A percentile compares a stretch with the other conserved stretches of the same genome.
Conservation (phyloP, 2,329 filamentous ascomycete genomes). For the Dactylellina haptotyla region DNA sequence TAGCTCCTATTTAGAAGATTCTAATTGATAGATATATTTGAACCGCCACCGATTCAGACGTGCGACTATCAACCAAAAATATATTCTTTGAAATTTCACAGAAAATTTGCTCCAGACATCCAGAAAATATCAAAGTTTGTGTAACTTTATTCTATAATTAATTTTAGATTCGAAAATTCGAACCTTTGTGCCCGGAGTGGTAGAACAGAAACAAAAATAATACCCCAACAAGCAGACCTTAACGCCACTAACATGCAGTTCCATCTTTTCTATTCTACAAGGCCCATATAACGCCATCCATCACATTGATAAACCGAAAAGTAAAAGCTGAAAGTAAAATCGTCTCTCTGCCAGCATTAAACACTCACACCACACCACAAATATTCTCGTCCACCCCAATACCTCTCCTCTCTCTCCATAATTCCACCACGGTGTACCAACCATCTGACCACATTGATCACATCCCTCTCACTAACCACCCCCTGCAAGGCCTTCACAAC, state of each 20-base stretch:
- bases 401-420: constrained; percentile 32
- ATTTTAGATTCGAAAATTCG: background rate
- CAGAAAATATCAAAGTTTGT: no score
- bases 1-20: no score
- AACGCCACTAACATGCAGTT: constrained; percentile 21
- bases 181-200: background rate
- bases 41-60: no score
- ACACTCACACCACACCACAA: constrained; percentile 47
- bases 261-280: constrained; percentile 1
- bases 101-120: no score
- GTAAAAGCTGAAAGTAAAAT: background rate
- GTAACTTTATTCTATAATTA: no score
- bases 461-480: constrained; percentile 36
- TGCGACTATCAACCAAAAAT: no score
- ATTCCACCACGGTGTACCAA: constrained; percentile 39
- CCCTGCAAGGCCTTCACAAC: constrained; percentile 35
- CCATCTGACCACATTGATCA: constrained; percentile 34
- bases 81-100: no score
- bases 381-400: constrained; percentile 46
- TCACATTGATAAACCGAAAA: constrained; percentile 8
- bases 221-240: constrained; percentile 4
- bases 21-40: no score
- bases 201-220: background rate
- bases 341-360: background rate
- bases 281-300: constrained; percentile 2